Evolutionary conservation across 306 rosid genomes (phyloP).

Genomic region (Vigna nakashimae): DNA sequence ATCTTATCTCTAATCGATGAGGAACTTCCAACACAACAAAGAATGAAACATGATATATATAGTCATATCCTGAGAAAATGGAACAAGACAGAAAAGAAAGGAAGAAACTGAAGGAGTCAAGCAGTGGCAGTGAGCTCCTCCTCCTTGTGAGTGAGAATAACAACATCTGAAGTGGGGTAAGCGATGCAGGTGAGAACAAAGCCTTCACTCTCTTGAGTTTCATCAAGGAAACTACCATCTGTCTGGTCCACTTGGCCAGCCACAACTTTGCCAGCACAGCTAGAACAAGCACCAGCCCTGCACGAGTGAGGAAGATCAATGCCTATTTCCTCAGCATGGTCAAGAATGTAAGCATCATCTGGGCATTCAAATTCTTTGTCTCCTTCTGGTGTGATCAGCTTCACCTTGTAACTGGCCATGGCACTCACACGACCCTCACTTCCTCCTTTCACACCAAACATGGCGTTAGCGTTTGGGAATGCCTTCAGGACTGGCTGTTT

Average conservation of each 20-base stretch:
- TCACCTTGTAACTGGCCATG: constrained; percentile 74
- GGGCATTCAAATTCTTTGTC: constrained; percentile 66
- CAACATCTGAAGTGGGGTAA: constrained; percentile 55
- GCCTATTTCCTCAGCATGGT: constrained; percentile 71
- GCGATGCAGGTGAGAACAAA: constrained; percentile 89
- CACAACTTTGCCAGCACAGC: constrained; percentile 74
- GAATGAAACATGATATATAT: background rate
- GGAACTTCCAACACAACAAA: too few relatives aligned
- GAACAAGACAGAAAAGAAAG: background rate
- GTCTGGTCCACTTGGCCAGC: constrained; percentile 66
- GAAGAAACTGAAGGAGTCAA: background rate
- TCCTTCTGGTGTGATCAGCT: constrained; percentile 71
- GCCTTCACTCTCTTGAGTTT: constrained; percentile 39
- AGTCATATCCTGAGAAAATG: constrained; percentile 18
- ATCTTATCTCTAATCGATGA: too few relatives aligned
- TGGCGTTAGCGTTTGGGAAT: constrained; percentile 48
- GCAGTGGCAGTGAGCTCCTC: constrained; percentile 56
- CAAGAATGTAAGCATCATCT: constrained; percentile 72
- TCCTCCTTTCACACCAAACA: constrained; percentile 55
- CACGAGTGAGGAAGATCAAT: constrained; percentile 86
- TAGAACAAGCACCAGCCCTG: constrained; percentile 94
- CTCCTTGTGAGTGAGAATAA: constrained; percentile 88
- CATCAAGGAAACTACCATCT: constrained; percentile 83
- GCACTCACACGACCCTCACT: constrained; percentile 66
- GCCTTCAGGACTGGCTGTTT: constrained; percentile 52